These are phyloP conservation scores for Pseudopediastrum boryanum DNA, from an alignment of 139 green algal species.

Conservation along the genomic window DNA sequence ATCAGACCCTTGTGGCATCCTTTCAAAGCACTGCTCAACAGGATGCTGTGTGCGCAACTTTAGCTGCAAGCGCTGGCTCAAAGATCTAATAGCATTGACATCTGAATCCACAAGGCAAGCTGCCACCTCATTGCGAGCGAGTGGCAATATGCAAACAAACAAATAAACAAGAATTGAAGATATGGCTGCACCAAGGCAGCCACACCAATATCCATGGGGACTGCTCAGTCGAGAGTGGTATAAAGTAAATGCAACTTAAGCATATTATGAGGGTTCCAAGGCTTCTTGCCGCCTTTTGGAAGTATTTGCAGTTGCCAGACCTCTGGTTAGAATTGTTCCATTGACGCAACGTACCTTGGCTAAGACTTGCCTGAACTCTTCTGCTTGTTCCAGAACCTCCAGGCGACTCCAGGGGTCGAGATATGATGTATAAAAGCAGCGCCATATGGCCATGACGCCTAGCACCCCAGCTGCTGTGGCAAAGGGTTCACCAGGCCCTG, in stretches of 20 bases:
- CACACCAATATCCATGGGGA: too few relatives aligned
- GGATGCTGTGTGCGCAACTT: too few relatives aligned
- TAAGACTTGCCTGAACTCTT: slow-evolving; percentile 13
- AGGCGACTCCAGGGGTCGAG: slow-evolving; percentile 64
- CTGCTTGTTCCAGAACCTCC: slow-evolving; percentile 28
- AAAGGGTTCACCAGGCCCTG: slow-evolving; percentile 69
- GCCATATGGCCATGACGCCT: slow-evolving; percentile 74
- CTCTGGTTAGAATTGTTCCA: not conserved
- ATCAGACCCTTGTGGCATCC: too few relatives aligned
- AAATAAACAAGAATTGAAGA: too few relatives aligned
- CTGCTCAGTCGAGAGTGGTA: not conserved
- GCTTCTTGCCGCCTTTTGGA: not conserved
- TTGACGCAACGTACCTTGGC: not conserved
- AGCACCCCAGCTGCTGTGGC: slow-evolving; percentile 68
- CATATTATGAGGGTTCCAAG: slow-evolving; percentile 4
- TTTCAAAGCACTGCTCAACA: too few relatives aligned
- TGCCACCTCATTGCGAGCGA: too few relatives aligned
- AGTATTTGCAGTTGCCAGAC: not conserved
- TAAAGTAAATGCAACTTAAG: not conserved
- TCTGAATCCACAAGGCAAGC: too few relatives aligned
- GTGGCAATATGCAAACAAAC: too few relatives aligned
- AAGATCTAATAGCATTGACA: too few relatives aligned
- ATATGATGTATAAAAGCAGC: slow-evolving; percentile 68
- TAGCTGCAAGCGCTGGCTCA: too few relatives aligned
- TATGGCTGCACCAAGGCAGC: too few relatives aligned